Evolutionary conservation across 163 green algal species (phyloP).

Genomic region (Scenedesmus sp.): DNA sequence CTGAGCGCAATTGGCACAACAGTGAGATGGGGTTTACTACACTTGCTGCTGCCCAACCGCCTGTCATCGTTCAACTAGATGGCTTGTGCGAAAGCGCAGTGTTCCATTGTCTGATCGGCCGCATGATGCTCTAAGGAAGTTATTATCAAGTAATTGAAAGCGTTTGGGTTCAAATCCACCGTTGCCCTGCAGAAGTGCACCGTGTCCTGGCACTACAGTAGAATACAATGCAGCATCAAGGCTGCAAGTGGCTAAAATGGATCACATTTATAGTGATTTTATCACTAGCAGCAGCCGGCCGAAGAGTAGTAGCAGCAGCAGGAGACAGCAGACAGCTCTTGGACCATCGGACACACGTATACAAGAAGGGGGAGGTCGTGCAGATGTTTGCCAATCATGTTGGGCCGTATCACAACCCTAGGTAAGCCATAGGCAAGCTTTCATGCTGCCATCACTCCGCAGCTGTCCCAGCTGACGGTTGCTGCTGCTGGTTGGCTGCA

Average conservation of each 20-base stretch:
- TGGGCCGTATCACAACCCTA: slow-evolving; percentile 77
- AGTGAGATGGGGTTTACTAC: not conserved
- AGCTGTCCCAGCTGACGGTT: not conserved
- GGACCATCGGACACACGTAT: slow-evolving; percentile 70
- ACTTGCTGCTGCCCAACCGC: not conserved
- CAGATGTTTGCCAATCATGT: slow-evolving; percentile 94
- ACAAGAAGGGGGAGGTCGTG: slow-evolving; percentile 79
- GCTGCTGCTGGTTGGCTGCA: slow-evolving; percentile 16
- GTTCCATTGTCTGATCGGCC: not conserved
- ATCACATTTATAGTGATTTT: not conserved
- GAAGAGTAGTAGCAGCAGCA: slow-evolving; percentile 8
- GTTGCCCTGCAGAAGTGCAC: not conserved
- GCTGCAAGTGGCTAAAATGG: not conserved
- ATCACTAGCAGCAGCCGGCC: not conserved
- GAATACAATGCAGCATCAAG: not conserved
- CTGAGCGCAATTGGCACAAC: not conserved
- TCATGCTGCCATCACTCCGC: not conserved
- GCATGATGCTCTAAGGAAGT: not conserved
- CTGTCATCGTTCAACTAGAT: not conserved
- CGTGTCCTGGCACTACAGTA: slow-evolving; percentile 10
- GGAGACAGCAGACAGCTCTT: slow-evolving; percentile 7
- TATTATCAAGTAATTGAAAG: not conserved
- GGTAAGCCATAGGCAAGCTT: slow-evolving; percentile 39
- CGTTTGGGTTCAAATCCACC: not conserved
- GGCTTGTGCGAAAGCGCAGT: not conserved